Percentiles rank a stretch among this genome's conserved stretches.
phyloP scores from a whole-genome alignment of 441 rosid genomes.

The Eruca vesicaria region DNA sequence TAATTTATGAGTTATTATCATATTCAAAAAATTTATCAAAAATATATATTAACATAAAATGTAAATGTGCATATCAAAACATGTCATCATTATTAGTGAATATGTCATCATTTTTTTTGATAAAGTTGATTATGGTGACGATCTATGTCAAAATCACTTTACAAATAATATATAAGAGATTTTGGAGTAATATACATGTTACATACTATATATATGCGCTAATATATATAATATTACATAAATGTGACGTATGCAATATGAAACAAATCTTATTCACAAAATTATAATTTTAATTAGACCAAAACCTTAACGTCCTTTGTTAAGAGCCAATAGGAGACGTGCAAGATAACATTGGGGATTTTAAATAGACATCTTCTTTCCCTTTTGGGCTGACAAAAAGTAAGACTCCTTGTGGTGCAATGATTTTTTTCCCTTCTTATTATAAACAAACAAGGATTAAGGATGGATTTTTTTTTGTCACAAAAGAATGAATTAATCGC shows the following conservation, averaged over 20 bases:
- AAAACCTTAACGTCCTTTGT: slow-evolving; percentile 27
- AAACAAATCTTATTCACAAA: slow-evolving; percentile 2
- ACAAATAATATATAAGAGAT: no score
- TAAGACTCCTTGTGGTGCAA: slow-evolving; percentile 29
- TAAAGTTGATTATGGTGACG: no score
- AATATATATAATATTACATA: background rate
- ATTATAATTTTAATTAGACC: slow-evolving; percentile 5
- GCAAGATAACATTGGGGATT: background rate
- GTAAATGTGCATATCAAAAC: no score
- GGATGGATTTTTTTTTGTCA: background rate
- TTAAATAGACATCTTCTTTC: background rate
- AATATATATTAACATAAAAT: no score
- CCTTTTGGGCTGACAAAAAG: slow-evolving; percentile 17
- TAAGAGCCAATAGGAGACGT: slow-evolving; percentile 25
- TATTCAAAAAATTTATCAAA: no score
- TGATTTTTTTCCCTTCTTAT: background rate
- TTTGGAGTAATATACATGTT: no score
- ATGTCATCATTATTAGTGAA: no score
- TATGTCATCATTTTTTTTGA: no score
- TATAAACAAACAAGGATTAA: background rate
- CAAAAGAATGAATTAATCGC: background rate
- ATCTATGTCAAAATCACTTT: no score
- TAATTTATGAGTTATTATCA: no score
- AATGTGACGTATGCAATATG: background rate
- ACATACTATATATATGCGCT: no score